phyloP scores from a whole-genome alignment of 352 stramenopile genomes.

The Phytophthora gonapodyides region DNA sequence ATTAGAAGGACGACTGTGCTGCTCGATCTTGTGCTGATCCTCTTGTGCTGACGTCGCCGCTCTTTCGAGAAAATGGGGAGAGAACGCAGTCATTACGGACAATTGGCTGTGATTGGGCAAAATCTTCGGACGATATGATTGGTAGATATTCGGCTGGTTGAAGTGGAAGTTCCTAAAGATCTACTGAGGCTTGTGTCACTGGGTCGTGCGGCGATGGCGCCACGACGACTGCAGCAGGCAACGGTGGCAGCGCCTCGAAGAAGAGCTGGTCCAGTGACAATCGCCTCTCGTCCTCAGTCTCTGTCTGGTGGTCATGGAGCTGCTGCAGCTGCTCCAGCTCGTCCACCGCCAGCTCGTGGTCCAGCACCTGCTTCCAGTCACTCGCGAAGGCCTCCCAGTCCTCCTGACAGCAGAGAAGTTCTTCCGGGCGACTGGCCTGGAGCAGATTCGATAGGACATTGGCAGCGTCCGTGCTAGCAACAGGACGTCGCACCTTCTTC shows the following conservation, averaged over 20 bases:
- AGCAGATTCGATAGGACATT: slow-evolving; percentile 28
- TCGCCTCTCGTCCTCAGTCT: background rate
- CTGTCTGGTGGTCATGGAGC: slow-evolving; percentile 14
- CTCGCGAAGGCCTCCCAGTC: slow-evolving; percentile 59
- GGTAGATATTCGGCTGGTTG: background rate
- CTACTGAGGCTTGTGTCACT: slow-evolving; percentile 33
- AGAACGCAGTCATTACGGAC: too few relatives aligned
- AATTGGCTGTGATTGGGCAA: too few relatives aligned
- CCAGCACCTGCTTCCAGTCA: slow-evolving; percentile 62
- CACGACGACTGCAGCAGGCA: slow-evolving; percentile 32
- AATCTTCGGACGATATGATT: too few relatives aligned
- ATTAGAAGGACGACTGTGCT: too few relatives aligned
- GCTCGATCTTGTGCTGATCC: too few relatives aligned
- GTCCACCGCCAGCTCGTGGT: slow-evolving; percentile 57
- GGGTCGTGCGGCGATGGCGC: slow-evolving; percentile 33
- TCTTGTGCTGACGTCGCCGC: too few relatives aligned
- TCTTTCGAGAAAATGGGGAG: too few relatives aligned
- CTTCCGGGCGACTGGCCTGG: slow-evolving; percentile 35
- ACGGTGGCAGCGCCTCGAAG: slow-evolving; percentile 38
- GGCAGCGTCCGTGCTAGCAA: background rate
- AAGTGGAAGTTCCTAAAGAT: slow-evolving; percentile 22
- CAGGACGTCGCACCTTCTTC: slow-evolving; percentile 29
- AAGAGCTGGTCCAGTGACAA: slow-evolving; percentile 39
- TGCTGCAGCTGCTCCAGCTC: slow-evolving; percentile 57
- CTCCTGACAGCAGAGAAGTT: slow-evolving; percentile 58